Conservation (phyloP, 2,329 filamentous ascomycete genomes). For the Elsinoe batatas region DNA sequence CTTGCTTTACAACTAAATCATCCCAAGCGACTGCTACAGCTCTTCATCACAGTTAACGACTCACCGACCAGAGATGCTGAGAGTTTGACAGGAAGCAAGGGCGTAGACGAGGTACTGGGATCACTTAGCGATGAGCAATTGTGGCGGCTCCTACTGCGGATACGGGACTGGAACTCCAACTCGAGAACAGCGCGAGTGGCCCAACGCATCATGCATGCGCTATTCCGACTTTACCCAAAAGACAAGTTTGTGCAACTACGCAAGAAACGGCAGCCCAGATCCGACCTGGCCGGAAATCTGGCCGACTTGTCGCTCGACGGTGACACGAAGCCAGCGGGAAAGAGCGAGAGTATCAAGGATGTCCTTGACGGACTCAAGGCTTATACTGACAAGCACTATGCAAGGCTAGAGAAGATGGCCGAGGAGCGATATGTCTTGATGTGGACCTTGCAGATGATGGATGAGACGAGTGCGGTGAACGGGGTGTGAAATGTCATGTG, state of each 20-base stretch:
- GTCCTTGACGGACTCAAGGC: slow-evolving; percentile 77
- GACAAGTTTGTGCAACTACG: slow-evolving; percentile 53
- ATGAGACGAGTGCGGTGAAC: slow-evolving; percentile 44
- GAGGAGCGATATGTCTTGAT: slow-evolving; percentile 93
- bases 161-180: slow-evolving; percentile 97
- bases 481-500: slow-evolving; percentile 12
- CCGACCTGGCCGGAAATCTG: slow-evolving; percentile 22
- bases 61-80: slow-evolving; percentile 47
- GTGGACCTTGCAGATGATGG: slow-evolving; percentile 90
- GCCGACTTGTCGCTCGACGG: slow-evolving; percentile 22
- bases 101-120: slow-evolving; percentile 75
- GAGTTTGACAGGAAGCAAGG: slow-evolving; percentile 52
- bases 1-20: slow-evolving; percentile 91
- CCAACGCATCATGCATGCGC: slow-evolving; percentile 69
- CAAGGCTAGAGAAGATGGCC: slow-evolving; percentile 74
- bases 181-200: slow-evolving; percentile 75
- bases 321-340: slow-evolving; percentile 24
- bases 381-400: slow-evolving; percentile 91
- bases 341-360: slow-evolving; percentile 63
- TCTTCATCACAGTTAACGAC: slow-evolving; percentile 74
- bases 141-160: slow-evolving; percentile 65
- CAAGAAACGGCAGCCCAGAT: slow-evolving; percentile 20
- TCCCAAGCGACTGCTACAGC: slow-evolving; percentile 69
- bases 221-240: slow-evolving; percentile 74
- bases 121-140: slow-evolving; percentile 75